Evolutionary conservation across 2,329 filamentous ascomycete genomes (phyloP).

Genomic region (Monilinia aucupariae): DNA sequence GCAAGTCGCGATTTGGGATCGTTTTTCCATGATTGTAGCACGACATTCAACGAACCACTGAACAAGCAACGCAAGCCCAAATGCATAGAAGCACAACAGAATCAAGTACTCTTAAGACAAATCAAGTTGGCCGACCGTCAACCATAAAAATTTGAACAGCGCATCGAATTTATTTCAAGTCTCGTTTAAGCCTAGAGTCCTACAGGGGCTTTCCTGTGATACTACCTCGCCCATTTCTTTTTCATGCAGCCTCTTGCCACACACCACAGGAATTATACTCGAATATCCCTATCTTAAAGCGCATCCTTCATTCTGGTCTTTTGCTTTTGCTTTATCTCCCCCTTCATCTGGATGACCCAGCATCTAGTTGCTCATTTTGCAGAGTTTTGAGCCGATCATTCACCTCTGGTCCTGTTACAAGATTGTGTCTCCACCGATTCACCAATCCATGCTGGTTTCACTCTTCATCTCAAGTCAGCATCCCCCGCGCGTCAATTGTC

Average conservation of each 20-base stretch:
- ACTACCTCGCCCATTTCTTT: not conserved
- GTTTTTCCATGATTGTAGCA: not conserved
- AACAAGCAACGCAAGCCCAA: conserved; percentile 8
- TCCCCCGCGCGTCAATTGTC: not conserved
- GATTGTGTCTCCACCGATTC: conserved; percentile 11
- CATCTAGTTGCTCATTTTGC: conserved; percentile 9
- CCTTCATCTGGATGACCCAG: conserved; percentile 3
- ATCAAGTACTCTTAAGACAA: not conserved
- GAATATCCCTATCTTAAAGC: conserved; percentile 13
- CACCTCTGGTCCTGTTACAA: not conserved
- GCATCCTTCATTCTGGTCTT: not conserved
- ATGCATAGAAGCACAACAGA: conserved; percentile 8
- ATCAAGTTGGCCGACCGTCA: not conserved
- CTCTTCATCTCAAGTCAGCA: not conserved
- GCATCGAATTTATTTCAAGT: not conserved
- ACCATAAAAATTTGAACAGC: conserved; percentile 4
- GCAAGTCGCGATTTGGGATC: not conserved
- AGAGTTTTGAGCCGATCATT: conserved; percentile 3
- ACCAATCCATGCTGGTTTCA: not conserved
- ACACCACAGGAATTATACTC: not conserved
- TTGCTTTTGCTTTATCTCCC: not conserved
- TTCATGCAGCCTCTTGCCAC: conserved; percentile 7
- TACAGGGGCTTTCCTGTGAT: conserved; percentile 4
- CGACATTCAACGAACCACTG: conserved; percentile 11
- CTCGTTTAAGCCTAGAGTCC: conserved; percentile 4